Evolutionary conservation across 78 protist genomes (phyloP).

Genomic region (Dictyostelium brefeldianum): DNA sequence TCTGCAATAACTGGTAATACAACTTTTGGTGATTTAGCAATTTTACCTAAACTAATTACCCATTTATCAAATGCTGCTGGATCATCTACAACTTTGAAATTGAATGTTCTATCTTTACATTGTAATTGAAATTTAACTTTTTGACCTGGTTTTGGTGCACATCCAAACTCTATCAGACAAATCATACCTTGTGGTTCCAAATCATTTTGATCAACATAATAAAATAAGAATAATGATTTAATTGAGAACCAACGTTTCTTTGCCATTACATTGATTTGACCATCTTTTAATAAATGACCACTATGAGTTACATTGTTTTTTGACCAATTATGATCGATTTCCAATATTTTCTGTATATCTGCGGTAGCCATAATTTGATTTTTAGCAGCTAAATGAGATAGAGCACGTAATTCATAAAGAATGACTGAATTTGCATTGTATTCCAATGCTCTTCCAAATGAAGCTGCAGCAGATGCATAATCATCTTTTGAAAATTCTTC

Average conservation of each 20-base stretch:
- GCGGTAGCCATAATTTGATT: constrained; percentile 29
- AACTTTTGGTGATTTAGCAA: not conserved
- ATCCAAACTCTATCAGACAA: constrained; percentile 56
- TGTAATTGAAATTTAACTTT: constrained; percentile 55
- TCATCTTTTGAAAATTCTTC: constrained; percentile 43
- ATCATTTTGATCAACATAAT: constrained; percentile 45
- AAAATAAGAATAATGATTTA: constrained; percentile 50
- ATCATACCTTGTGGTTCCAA: constrained; percentile 54
- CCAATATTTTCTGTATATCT: constrained; percentile 46
- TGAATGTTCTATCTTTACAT: constrained; percentile 32
- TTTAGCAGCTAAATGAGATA: constrained; percentile 24
- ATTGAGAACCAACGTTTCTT: constrained; percentile 70
- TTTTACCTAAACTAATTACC: constrained; percentile 35
- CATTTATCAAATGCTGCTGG: constrained; percentile 56
- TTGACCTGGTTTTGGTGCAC: constrained; percentile 74
- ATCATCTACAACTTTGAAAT: constrained; percentile 36
- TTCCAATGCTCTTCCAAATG: constrained; percentile 36
- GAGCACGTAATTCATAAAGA: constrained; percentile 47
- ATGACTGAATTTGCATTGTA: constrained; percentile 36
- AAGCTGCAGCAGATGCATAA: constrained; percentile 3
- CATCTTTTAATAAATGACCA: constrained; percentile 64
- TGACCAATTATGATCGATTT: constrained; percentile 78
- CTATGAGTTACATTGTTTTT: not conserved
- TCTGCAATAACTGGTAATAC: not conserved
- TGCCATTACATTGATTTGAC: constrained; percentile 82